Evolutionary conservation across 495 filamentous ascomycete genomes (phyloP), one percentile per base, ranked within the genome.

Genomic region (Penicillium subrubescens): DNA sequence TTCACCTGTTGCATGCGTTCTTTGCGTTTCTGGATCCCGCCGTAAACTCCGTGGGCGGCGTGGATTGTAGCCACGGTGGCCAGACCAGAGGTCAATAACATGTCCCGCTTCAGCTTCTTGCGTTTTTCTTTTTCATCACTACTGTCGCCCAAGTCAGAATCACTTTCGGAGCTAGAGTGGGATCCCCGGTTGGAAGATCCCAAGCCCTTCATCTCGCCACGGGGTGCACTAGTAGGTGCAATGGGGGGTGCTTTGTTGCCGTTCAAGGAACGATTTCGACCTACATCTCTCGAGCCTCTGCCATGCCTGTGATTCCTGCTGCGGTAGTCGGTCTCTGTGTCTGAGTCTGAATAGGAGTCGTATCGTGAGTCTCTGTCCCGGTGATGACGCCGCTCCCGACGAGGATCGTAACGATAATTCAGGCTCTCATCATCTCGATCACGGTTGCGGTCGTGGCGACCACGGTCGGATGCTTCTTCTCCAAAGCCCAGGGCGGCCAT

Each of bases 21-120:
- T 57, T 93, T 84, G 43, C 90, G 86, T 67, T 89, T 89, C 75
- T 91, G 89, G 79, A 94, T 84, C 70, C 86, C 90, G 65, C 85
- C 82, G 77, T 94, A 91, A 60, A 96, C 83, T 60, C 83, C 87
- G 73, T 96, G 89, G 8, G 89, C 92, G 52, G 92, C 92, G 77
- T 96, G 93, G 64, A 96, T 92, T 41, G 93, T 95, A 60, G 93
- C 93, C 62, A 96, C 89, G 57, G 89, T 89, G 35, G 93, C 93
- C 67, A 97, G 77, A 46, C 93, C 92, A 52, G 91, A 88, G 53
- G 92, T 93, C 63, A 96, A 68, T 71, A 94, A 75, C 83, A 93
- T 89, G 76, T 96, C 94, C 76, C 89, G 87, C 82, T 87, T 87
- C 84, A 94, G 85, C 75, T 93, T 92, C 79, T 88, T 93, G 27